Evolutionary conservation across 1,284 basidiomycete species (phyloP).

Genomic region (Neotropicomus parvogracilis): DNA sequence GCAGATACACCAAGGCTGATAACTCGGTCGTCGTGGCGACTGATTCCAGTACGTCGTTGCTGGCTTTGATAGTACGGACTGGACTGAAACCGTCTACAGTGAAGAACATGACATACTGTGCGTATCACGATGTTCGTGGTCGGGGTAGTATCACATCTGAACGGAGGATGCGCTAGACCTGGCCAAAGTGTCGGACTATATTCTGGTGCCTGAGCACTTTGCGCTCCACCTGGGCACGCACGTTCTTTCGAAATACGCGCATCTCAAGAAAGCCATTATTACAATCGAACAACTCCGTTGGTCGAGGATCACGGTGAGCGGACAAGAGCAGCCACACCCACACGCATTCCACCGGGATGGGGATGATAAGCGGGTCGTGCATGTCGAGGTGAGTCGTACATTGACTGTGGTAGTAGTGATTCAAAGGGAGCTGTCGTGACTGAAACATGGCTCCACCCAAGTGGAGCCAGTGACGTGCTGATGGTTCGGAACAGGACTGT

Average conservation of each 20-base stretch:
- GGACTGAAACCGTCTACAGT: slow-evolving; percentile 42
- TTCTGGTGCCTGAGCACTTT: slow-evolving; percentile 81
- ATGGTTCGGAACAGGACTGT: slow-evolving; percentile 5
- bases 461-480: slow-evolving; percentile 23
- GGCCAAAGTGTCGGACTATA: slow-evolving; percentile 83
- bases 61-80: not conserved
- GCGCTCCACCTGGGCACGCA: slow-evolving; percentile 84
- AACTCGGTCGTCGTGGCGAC: slow-evolving; percentile 85
- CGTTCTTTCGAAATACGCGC: slow-evolving; percentile 80
- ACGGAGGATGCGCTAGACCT: slow-evolving; percentile 51
- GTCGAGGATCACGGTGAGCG: slow-evolving; percentile 69
- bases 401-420: slow-evolving; percentile 6
- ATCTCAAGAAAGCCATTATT: slow-evolving; percentile 73
- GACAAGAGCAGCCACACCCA: slow-evolving; percentile 54
- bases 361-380: slow-evolving; percentile 78
- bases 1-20: slow-evolving; percentile 78
- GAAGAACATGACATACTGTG: slow-evolving; percentile 92
- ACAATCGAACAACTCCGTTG: slow-evolving; percentile 83
- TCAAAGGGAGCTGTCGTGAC: not conserved
- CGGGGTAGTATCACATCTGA: not conserved
- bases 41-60: slow-evolving; percentile 66
- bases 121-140: slow-evolving; percentile 23
- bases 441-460: slow-evolving; percentile 15
- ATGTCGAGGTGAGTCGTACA: slow-evolving; percentile 53
- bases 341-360: slow-evolving; percentile 89